Evolutionary conservation across 331 rosid genomes (phyloP), one percentile per base, ranked within the genome.

Genomic region (Rhamnella rubrinervis): DNA sequence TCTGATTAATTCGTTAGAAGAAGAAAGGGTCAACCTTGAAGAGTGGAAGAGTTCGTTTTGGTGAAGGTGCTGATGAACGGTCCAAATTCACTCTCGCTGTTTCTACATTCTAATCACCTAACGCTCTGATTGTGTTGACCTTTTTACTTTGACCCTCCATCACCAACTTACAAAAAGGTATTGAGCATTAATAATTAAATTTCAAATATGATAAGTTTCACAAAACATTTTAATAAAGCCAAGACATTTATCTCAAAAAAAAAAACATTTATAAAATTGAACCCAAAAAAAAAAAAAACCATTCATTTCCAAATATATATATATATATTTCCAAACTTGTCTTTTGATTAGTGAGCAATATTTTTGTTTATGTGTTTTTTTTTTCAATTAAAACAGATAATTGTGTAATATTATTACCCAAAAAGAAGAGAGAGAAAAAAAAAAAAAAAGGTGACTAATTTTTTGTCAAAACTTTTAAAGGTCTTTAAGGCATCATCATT

Each of bases 11-110:
- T 20, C 6, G 16, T 23, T 11, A 21, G 9, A 16, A 25, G 50
- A 55, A 52, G 35, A 25, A 25, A 4, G 18, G 64, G 17, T 59
- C 58, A 10, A 57, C 80, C 80, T 69, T 75, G 80, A 76, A 76
- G 53, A 76, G 66, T 62, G 80, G 80, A 63, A 69, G 55, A 63
- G 71, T 25, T 68, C 15, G 71, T 76, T 76, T 69, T 46, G 4
- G 28, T 18, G 38, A 50, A 49, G 20, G 35, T 4, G 35, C n/a
- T 4, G 39, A 20, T 71, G 75, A 49, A 71, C 39, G 37, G 61
- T 20, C 68, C 41, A 37, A 71, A 50, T 52, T 61, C 37, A 53
- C 41, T 70, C 65, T 31, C 0, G 31, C 9, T 6, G 19, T 19
- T 53, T 52, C 7, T 0, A 0, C 15, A 5, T 40, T 19, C 17